phyloP scores from a whole-genome alignment of 192 early-diverging fungal genomes.

The Linnemannia schmuckeri region DNA sequence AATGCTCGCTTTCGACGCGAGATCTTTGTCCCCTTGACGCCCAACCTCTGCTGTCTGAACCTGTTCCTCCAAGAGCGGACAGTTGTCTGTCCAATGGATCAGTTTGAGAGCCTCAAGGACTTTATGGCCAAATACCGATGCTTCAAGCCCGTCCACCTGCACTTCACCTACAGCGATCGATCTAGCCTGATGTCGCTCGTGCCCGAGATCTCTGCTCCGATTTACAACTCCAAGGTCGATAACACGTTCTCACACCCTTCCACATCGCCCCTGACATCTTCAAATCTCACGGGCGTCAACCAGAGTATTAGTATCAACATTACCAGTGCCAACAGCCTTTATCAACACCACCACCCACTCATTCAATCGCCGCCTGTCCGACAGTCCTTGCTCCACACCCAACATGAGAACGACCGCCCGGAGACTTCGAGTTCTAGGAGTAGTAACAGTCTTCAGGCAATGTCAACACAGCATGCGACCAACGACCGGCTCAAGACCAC shows the following conservation, averaged over 20 bases:
- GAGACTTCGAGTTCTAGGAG: neutral
- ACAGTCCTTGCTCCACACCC: conserved; percentile 17
- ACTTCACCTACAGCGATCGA: conserved; percentile 46
- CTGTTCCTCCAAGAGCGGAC: conserved; percentile 31
- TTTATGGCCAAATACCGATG: conserved; percentile 51
- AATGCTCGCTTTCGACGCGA: conserved; percentile 30
- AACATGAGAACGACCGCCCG: conserved; percentile 28
- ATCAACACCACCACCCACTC: conserved; percentile 41
- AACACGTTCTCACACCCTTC: conserved; percentile 25
- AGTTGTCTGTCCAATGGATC: conserved; percentile 47
- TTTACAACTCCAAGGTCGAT: conserved; percentile 44
- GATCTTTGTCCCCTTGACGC: conserved; percentile 37
- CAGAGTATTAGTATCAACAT: conserved; percentile 55
- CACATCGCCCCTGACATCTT: conserved; percentile 31
- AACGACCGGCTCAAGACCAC: neutral
- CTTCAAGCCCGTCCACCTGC: conserved; percentile 47
- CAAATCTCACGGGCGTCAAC: conserved; percentile 34
- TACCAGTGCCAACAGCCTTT: conserved; percentile 35
- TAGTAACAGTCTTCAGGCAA: neutral
- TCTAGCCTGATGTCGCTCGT: conserved; percentile 47
- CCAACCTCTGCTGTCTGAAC: conserved; percentile 37
- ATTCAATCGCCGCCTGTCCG: neutral
- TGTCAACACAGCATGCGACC: conserved; percentile 9
- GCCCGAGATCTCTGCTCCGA: conserved; percentile 35
- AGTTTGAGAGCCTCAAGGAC: conserved; percentile 51